Base-by-base conservation (phyloP, 2,329 filamentous ascomycete genomes). In the Sphaerulina musiva region DNA sequence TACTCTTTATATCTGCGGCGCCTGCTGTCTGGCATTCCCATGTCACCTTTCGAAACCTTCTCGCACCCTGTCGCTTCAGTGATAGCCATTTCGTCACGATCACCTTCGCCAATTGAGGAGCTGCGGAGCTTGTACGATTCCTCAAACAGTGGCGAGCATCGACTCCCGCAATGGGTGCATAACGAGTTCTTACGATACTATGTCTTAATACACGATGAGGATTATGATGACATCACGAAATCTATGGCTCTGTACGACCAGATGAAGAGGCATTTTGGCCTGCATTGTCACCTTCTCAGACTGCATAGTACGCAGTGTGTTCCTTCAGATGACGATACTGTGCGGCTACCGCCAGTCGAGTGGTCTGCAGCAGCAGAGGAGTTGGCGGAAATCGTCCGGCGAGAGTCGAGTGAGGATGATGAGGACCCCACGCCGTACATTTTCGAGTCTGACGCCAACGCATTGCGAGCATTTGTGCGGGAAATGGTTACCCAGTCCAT, bases 231-330 rank as follows among this genome's bases (percentile, higher is more conserved):
- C 68, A 95, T 97, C 57, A 82, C 83, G 38, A 87, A 90, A 71
- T 95, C 91, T 10, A 92, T 92, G 70, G 82, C 84, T 14, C 77
- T 97, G 29, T 98, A 95, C 70, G 93, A 98, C 64, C 89, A 96
- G 70, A 98, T 98, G 95, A 98, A 97, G 73, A 84, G 93, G n/a
- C 89, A 96, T 72, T 89, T 98, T 60, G 93, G 93, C 1, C 76
- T 97, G 46, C 91, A 98, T 71, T 98, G 93, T 68, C 93, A 98
- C 72, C 78, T 98, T 9, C 77, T 98, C 34, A 79, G 95, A 59
- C 75, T 98, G 48, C 82, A 92, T 62, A 95, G 89, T 65, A 86
- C 83, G 38, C 87, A 90, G 67, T 92, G 89, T 69, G 85, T 89
- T 36, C 83, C 91, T 59, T 91, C 89, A 1, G 93, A 97, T 69